phyloP scores from a whole-genome alignment of 768 basidiomycete species.

The Amanita subjunquillea region DNA sequence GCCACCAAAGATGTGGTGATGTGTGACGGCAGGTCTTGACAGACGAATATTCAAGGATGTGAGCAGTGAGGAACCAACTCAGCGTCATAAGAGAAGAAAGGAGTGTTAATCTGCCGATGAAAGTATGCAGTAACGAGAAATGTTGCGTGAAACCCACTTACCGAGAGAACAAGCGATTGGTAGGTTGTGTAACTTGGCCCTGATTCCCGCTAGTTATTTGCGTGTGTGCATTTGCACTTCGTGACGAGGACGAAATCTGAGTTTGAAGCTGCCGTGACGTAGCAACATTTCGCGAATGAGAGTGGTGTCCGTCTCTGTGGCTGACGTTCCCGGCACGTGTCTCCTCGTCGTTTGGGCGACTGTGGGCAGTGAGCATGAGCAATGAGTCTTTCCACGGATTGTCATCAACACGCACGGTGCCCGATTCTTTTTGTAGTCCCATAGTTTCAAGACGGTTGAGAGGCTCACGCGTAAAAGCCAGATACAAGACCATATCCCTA shows the following conservation, averaged over 20 bases:
- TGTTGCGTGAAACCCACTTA: constrained; percentile 16
- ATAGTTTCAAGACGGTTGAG: constrained; percentile 33
- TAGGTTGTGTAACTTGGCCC: not conserved
- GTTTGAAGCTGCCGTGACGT: not conserved
- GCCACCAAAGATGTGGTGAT: constrained; percentile 82
- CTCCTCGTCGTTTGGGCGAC: constrained; percentile 1
- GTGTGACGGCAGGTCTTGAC: constrained; percentile 60
- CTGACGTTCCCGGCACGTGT: not conserved
- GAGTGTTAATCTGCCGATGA: constrained; percentile 40
- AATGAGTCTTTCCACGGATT: not conserved
- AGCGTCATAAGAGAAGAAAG: constrained; percentile 63
- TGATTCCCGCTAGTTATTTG: not conserved
- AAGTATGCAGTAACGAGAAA: not conserved
- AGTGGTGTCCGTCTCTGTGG: not conserved
- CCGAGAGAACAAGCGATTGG: constrained; percentile 25
- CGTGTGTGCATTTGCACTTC: not conserved
- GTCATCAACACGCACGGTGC: constrained; percentile 13
- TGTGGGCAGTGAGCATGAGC: not conserved
- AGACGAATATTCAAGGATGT: constrained; percentile 72
- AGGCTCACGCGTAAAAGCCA: constrained; percentile 41
- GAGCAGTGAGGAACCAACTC: constrained; percentile 75
- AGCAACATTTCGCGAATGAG: not conserved
- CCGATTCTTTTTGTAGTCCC: constrained; percentile 33
- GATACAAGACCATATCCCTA: constrained; percentile 47
- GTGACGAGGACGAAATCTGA: not conserved